Base-by-base conservation (phyloP, 2,329 filamentous ascomycete genomes). In the Curvularia sp. region DNA sequence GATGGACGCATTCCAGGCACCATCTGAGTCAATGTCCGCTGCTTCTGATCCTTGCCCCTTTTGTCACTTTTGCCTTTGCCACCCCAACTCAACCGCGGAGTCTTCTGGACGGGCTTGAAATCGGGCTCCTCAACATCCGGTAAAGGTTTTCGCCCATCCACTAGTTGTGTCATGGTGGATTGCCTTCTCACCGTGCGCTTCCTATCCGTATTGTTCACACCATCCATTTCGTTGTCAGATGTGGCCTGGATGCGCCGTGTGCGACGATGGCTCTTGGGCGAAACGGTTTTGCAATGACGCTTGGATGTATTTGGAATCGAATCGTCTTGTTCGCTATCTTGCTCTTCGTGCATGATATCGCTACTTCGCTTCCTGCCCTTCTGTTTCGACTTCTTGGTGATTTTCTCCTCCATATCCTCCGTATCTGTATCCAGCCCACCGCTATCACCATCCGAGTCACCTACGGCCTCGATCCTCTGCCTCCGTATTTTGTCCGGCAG, bases 141-240 rank as follows among this genome's bases (percentile, higher is more conserved):
- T 2, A 51, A 21, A 9, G 73, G 70, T 34, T 51, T 60, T 5
- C 72, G 62, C 10, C 72, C 72, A 43, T 70, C 63, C 0, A 66
- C 63, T 5, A 76, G 36, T 41, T 76, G 74, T 15, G 74, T 76
- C 73, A 76, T 75, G 19, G 74, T 76, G 27, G 74, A 75, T 34
- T 76, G 74, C 50, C 70, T 69, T 39, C 64, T 66, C 12, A 68
- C 41, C 18, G 57, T 66, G n/a, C 49, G 58, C 28, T 49, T 41
- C 7, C 41, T 49, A 8, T 59, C 55, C 23, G 30, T 23, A 23
- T 59, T 55, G 15, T 47, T 48, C 0, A 53, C 32, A 23, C 28
- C 42, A 10, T 41, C n/a, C 25, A n/a, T 8, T 8, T 60, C 61
- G 7, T 57, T 30, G 27, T 63, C 54, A 6, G 56, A 39, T 12